Evolutionary conservation across 441 rosid species (phyloP).

Genomic region (Bocquillonia castaneifolia): DNA sequence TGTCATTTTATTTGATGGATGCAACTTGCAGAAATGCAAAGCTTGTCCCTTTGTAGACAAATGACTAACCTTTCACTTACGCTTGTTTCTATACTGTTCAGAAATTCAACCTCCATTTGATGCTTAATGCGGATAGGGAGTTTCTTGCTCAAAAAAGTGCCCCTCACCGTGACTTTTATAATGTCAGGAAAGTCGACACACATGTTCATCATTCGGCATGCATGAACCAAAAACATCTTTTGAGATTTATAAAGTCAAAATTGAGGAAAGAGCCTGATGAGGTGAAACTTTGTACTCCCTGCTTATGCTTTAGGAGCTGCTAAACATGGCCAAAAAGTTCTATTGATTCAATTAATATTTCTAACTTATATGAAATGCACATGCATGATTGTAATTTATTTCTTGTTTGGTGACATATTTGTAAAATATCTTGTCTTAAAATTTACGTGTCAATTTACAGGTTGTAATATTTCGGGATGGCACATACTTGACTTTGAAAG

Average conservation of each 20-base stretch:
- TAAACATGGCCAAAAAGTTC: not conserved
- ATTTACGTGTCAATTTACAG: conserved; percentile 36
- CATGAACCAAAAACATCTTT: conserved; percentile 98
- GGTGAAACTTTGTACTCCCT: conserved; percentile 41
- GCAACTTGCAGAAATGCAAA: conserved; percentile 7
- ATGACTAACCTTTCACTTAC: conserved; percentile 19
- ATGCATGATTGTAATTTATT: not conserved
- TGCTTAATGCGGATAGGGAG: conserved; percentile 96
- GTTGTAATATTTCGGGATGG: conserved; percentile 99
- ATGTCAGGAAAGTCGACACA: conserved; percentile 97
- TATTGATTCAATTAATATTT: not conserved
- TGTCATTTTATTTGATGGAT: conserved; percentile 2
- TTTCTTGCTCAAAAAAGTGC: conserved; percentile 99
- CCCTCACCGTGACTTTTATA: conserved; percentile 97
- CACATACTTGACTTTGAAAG: conserved; percentile 89
- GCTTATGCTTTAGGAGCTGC: not conserved
- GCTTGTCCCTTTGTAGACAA: conserved; percentile 14
- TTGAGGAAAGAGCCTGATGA: conserved; percentile 97
- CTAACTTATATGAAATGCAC: not conserved
- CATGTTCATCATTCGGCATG: conserved; percentile 99
- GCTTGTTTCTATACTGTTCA: conserved; percentile 27
- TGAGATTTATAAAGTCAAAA: conserved; percentile 97
- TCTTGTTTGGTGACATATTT: not conserved
- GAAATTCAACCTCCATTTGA: conserved; percentile 98
- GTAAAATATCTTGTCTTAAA: conserved; percentile 1